phyloP scores from a whole-genome alignment of 2,329 filamentous ascomycete species.

The Colletotrichum phormii region DNA sequence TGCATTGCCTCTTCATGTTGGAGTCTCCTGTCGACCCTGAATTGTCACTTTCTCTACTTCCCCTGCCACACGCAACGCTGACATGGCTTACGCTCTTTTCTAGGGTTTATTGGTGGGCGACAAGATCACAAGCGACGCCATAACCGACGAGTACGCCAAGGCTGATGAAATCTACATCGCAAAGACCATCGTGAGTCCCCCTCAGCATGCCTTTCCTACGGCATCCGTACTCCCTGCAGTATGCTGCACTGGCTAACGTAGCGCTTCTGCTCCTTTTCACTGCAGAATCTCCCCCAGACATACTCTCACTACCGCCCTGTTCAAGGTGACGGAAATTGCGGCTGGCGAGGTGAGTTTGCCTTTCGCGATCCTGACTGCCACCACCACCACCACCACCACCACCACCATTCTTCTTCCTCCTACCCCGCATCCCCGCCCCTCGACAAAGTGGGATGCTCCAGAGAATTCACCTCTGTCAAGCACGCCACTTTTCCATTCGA shows the following conservation, averaged over 20 bases:
- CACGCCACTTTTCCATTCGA: not conserved
- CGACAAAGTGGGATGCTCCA: not conserved
- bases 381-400: not conserved
- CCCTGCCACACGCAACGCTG: not conserved
- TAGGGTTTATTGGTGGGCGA: conserved; percentile 88
- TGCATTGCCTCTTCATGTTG: not conserved
- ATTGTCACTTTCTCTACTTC: too few species aligned
- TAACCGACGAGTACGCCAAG: conserved; percentile 88
- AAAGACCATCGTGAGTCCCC: conserved; percentile 81
- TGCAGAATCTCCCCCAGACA: conserved; percentile 80
- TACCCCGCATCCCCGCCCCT: conserved; percentile 35
- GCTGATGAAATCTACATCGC: conserved; percentile 86
- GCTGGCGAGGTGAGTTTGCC: conserved; percentile 87
- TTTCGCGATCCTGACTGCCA: not conserved
- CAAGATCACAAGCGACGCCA: conserved; percentile 79
- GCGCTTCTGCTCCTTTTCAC: conserved; percentile 7
- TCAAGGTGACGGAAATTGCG: conserved; percentile 94
- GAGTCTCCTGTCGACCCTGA: not conserved
- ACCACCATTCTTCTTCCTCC: not conserved
- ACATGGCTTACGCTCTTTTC: conserved; percentile 40
- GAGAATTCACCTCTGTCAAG: not conserved
- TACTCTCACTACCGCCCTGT: conserved; percentile 91
- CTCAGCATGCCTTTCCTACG: not conserved
- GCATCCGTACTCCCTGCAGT: conserved; percentile 11
- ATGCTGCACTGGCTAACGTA: conserved; percentile 8